Evolutionary conservation across 108 stramenopile genomes (phyloP), one percentile per base, ranked within the genome.

Genomic region (Cyclotella kingstonii): DNA sequence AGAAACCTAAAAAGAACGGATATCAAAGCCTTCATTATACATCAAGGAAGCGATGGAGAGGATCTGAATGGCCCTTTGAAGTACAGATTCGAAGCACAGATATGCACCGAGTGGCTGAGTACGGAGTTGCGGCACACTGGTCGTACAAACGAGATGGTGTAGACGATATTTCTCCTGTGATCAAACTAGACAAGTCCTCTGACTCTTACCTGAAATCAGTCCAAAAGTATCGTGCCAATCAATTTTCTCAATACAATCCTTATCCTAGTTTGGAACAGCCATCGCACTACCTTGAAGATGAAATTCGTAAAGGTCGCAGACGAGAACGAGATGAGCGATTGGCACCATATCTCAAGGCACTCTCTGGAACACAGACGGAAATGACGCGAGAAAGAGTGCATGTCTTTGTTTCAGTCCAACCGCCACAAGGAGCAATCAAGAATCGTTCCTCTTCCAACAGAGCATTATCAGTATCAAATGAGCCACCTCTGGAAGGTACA

Each of bases 1-100:
- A 61, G 23, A 28, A 42, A 19, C 93, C 96, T 57, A 96, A 96
- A 69, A 34, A 69, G 12, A 96, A 96, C 67, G 96, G 96, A 41
- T 96, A 96, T 78, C 92, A 91, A 54, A 86, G 84, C 54, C 65
- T 96, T n/a, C 96, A 96, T 75, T 90, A 89, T 70, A 91, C 88
- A 1, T 84, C 86, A 18, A 27, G 48, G 12, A 82, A 78, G 28
- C 27, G 75, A 34, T 82, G 75, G 73, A 69, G 77, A 46, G 73
- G 80, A 12, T 66, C 72, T 31, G 72, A 73, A 36, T 87, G 84
- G 83, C 82, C 70, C 1, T 77, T 94, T 52, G 92, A 94, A 68
- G 77, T 90, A 25, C 89, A 96, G 78, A 75, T 96, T 9, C 82
- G 95, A 17, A 82, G 83, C 3, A 76, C 80, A 30, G 82, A 73